phyloP scores from a whole-genome alignment of 495 filamentous ascomycete species.

The Parmelia sp. region DNA sequence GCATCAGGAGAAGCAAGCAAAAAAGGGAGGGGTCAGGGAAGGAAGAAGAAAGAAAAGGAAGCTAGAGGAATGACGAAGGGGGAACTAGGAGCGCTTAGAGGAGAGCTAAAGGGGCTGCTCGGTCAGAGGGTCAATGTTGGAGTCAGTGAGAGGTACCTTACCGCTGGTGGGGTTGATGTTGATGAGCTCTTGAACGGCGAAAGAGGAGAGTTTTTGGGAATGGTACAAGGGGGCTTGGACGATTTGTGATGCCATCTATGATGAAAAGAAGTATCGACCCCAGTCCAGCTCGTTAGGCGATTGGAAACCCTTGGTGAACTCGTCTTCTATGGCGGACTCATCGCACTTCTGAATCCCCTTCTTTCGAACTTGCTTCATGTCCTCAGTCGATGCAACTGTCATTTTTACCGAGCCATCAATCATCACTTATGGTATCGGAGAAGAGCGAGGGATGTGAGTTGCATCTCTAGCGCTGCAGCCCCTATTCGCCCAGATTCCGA shows the following conservation, averaged over 20 bases:
- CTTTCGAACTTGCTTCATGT: background rate
- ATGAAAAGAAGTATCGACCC: background rate
- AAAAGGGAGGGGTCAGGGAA: conserved; percentile 61
- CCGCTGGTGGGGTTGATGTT: conserved; percentile 71
- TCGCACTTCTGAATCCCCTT: background rate
- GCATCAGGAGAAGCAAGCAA: conserved; percentile 50
- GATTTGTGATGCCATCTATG: background rate
- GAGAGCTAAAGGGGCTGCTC: conserved; percentile 60
- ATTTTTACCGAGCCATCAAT: background rate
- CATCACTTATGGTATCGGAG: background rate
- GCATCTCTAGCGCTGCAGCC: background rate
- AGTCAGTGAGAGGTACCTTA: conserved; percentile 86
- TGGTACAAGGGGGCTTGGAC: conserved; percentile 38
- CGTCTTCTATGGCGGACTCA: background rate
- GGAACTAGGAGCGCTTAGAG: conserved; percentile 57
- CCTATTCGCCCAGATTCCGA: background rate
- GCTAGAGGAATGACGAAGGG: conserved; percentile 60
- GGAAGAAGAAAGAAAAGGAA: conserved; percentile 68
- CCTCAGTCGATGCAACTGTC: background rate
- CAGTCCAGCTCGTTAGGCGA: background rate
- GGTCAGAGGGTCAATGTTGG: conserved; percentile 77
- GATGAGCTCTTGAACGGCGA: conserved; percentile 62
- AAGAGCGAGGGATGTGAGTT: background rate
- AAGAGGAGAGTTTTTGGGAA: conserved; percentile 54
- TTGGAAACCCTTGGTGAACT: background rate